Base-by-base conservation (phyloP, 345 rosid genomes). In the Aquilaria malaccensis region DNA sequence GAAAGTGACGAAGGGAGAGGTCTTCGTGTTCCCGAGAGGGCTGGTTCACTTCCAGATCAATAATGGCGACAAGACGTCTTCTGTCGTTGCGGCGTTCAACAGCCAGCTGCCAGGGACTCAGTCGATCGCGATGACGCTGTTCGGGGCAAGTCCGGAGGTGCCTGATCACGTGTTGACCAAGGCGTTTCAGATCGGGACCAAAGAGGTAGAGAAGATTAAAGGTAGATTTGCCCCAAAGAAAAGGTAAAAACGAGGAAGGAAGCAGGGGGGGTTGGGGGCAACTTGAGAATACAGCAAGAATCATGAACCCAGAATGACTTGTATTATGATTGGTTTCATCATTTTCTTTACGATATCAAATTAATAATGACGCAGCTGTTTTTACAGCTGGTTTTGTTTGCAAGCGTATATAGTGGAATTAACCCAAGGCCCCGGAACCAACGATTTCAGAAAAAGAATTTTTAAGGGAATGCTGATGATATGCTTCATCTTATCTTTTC, bases 21-120 rank as follows among this genome's bases (percentile, higher is more conserved):
- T 79, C 37, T 85, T 77, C 2, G 86, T 76, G 32, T 83, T 85
- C 60, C 92, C 92, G 1, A 79, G 77, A 64, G 92, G 81, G 2
- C 70, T 83, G n/a, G 82, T 83, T 10, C 92, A 86, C 59, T 83
- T 81, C 69, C 87, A 86, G 73, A 79, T 81, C 70, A 86, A 85
- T 15, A 79, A 81, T 33, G 83, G 85, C 0, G 72, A 67, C 22
- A 71, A 77, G 59, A 50, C 61, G 0, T 84, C 86, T 1, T 68
- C 86, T 2, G 83, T 72, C 55, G 59, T 85, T 33, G 6, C 78
- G 2, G 86, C 83, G 1, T 85, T 85, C 69, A 83, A 79, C 57
- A 83, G 92, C 71, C 92, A 83, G 68, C 60, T 81, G 58, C 85
- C 92, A 0, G 92, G 89, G 5, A 80, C 83, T 2, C 89, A 81